Base-by-base conservation (phyloP, 1,284 basidiomycete species). In the Leccinum pseudoinsigne region DNA sequence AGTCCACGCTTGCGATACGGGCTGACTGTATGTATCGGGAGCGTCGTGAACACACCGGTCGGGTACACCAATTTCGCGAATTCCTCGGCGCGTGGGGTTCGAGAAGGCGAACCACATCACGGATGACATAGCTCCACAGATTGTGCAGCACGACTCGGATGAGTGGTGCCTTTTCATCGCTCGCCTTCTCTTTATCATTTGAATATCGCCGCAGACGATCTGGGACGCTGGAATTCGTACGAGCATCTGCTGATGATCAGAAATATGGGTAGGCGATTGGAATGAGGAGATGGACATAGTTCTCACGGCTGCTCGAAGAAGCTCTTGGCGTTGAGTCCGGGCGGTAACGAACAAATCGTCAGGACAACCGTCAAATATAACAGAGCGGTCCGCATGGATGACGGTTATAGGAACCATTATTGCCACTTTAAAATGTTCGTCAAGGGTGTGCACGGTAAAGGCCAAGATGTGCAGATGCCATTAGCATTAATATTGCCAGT, bases 1-100 rank as follows among this genome's bases (percentile, higher is more conserved):
- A 79, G 62, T 23, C 68, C 66, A 2, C 12, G 11, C 36, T 55
- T 61, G 50, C 61, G 57, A 28, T 64, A 67, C 7, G 70, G 67
- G 6, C 71, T 70, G 1, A 78, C 78, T 5, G 78, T 77, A 58
- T 81, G 80, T 2, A 81, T 60, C 0, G 80, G 79, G 6, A 81
- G 67, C 21, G 65, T 67, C 8, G 72, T 74, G 11, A 80, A 64
- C 3, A 47, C 38, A 1, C 70, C 70, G 0, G 78, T 80, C 2
- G 77, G 78, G 61, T 77, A 81, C 80, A 81, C 77, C 78, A 80
- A 8, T 81, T 74, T 6, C 74, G 72, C 9, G 76, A 73, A 55
- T 71, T 59, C 55, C 62, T 61, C 11, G 59, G 62, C 31, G 72
- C 62, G 8, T 57, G 63, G 14, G 60, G 61, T 14, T 67, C 57